Base-by-base conservation (phyloP, 1,139 yeast species). In the Scheffersomyces titani region DNA sequence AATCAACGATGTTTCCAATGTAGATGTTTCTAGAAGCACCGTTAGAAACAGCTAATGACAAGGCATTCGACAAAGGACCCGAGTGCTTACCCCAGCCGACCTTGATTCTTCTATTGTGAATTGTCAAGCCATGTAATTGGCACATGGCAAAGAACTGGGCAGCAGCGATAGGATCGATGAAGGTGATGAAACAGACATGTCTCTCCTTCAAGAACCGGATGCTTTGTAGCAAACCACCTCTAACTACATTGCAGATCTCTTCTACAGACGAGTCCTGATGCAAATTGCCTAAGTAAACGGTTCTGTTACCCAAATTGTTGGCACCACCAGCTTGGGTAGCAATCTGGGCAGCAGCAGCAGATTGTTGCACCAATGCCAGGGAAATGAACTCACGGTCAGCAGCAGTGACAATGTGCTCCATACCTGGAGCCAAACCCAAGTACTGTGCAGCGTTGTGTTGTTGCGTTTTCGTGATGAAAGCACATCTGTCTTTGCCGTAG, bases 51-150 rank as follows among this genome's bases (percentile, higher is more conserved):
- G 97, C 97, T 60, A 87, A 75, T 6, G 92, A 85, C 58, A 93
- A 81, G 3, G 90, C 89, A 62, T 89, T 88, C n/a, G 92, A 85
- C 57, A 93, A 78, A 0, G 97, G 94, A 9, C 98, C 97, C 1
- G 97, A 87, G 71, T 92, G 97, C 70, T 90, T 91, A 52, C 98
- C 99, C 98, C 98, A 94, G 19, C 97, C 97, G 58, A 94, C 90
- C 70, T 90, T 90, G 57, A 93, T 85, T 64, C 90, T 82, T 65
- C 93, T 83, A 65, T 88, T 87, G 70, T 90, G 97, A 56, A 94
- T 87, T 3, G 90, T 82, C 56, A 94, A 75, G 1, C 96, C 96
- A 63, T 91, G 94, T 60, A 89, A 76, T 68, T 89, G 92, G 62
- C 94, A 87, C 86, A 89, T 85, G 19, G 97, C 97, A 72, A 88